Evolutionary conservation across 495 filamentous ascomycete species (phyloP).

Genomic region (Chaetomium tenue): DNA sequence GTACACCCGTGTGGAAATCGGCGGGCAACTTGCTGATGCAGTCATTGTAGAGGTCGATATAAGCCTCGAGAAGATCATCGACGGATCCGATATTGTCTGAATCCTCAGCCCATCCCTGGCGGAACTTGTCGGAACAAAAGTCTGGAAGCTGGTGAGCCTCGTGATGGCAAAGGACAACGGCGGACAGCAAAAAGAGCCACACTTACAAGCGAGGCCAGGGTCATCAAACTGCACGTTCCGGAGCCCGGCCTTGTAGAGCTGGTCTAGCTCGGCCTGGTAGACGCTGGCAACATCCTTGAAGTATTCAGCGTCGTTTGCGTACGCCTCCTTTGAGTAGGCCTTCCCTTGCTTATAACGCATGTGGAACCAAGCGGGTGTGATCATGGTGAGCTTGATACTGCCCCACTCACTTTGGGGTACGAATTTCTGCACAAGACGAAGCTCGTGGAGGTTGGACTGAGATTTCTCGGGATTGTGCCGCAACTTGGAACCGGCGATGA

Average conservation of each 20-base stretch:
- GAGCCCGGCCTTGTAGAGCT: conserved; percentile 66
- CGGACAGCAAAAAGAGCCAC: not conserved
- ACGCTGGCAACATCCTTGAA: conserved; percentile 73
- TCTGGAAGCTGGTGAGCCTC: conserved; percentile 44
- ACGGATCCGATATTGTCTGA: conserved; percentile 52
- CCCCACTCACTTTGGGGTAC: conserved; percentile 58
- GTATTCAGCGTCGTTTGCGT: conserved; percentile 65
- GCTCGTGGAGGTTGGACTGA: conserved; percentile 64
- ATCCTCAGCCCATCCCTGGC: conserved; percentile 62
- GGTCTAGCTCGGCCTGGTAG: conserved; percentile 62
- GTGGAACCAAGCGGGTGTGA: conserved; percentile 68
- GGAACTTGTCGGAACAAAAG: conserved; percentile 76
- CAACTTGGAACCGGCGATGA: conserved; percentile 72
- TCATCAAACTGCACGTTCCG: conserved; percentile 75
- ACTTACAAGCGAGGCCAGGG: conserved; percentile 71
- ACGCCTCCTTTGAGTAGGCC: conserved; percentile 65
- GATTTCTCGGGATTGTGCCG: conserved; percentile 62
- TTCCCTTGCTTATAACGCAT: conserved; percentile 67
- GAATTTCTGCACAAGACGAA: conserved; percentile 62
- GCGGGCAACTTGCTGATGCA: conserved; percentile 59
- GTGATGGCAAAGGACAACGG: not conserved
- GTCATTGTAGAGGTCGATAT: conserved; percentile 76
- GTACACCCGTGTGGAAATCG: conserved; percentile 74
- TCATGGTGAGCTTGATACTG: conserved; percentile 70
- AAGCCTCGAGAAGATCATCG: conserved; percentile 67